A percentile compares a stretch with the other conserved stretches of the same genome.
Conservation (phyloP, 179 eudicot genomes). For the Heliamphora pulchella region DNA sequence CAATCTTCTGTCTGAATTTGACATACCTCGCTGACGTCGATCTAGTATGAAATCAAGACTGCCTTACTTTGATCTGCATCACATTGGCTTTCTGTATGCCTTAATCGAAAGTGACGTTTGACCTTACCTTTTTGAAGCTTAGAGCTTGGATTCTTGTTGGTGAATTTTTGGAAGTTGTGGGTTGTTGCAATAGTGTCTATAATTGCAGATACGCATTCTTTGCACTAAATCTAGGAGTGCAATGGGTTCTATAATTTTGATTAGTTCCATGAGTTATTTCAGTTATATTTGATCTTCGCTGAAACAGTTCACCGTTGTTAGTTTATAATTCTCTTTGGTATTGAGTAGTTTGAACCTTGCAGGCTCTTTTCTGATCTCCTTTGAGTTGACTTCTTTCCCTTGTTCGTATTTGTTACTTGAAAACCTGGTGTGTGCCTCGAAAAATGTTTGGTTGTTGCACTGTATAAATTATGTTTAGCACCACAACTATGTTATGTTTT, state of each 20-base stretch:
- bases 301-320: background rate
- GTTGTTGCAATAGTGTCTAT: background rate
- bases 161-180: background rate
- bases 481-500: background rate
- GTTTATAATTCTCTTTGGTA: background rate
- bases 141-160: background rate
- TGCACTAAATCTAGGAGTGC: background rate
- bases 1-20: background rate
- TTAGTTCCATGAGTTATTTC: background rate
- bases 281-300: background rate
- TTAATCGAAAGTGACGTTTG: background rate
- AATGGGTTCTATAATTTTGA: background rate
- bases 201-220: background rate
- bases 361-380: background rate
- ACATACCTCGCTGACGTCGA: background rate
- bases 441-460: background rate
- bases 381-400: background rate
- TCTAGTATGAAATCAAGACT: background rate
- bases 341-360: background rate
- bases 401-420: background rate
- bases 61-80: conserved; percentile 10
- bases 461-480: background rate
- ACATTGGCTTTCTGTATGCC: background rate
- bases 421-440: conserved; percentile 7
- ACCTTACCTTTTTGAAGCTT: too few species aligned